Evolutionary conservation across 1,139 yeast species (phyloP), one percentile per base, ranked within the genome.

Genomic region (Lodderomyces orthopsilosis): DNA sequence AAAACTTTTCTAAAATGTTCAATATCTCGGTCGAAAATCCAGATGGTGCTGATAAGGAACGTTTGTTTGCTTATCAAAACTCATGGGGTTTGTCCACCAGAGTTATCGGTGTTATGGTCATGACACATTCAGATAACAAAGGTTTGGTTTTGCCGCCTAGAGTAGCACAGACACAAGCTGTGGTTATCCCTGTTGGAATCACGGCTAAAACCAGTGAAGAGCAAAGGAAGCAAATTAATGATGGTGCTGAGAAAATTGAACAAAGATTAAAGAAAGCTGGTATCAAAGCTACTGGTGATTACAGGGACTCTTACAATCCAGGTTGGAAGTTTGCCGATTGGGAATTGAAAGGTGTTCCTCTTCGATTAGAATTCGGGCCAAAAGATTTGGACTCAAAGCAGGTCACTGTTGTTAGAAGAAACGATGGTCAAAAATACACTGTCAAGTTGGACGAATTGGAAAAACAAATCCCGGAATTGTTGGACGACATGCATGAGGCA

Each of bases 81-180:
- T 91, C 98, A 9, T 94, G 99, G 99, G 99, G 99, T 70, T 75
- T 93, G 58, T 90, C 98, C 39, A 94, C 99, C 50, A 89, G 99
- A 71, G 95, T 86, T 52, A 91, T 94, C 63, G 99, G 99, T 77
- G 98, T 94, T 54, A 93, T 93, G 98, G 86, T 89, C 49, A 94
- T 94, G 99, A 82, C 90, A 48, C 99, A 94, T 66, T 90, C 98
- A 35, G 99, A 94, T 70, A 91, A 94, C 77, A 91, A 90, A 76
- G 99, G 99, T 64, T 77, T 94, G 59, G 98, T 94, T 40, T 77
- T 94, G 56, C 99, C 99, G 50, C 99, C 99, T 57, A 81, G 96
- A 62, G 97, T 93, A 32, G 89, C 99, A 19, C 94, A 86, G 68
- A 75, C 73, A 61, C 99, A 94, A 74, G 91, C 82, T 47, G 95